Base-by-base conservation (phyloP, 1,284 basidiomycete genomes). In the Ceratobasidium sp. region DNA sequence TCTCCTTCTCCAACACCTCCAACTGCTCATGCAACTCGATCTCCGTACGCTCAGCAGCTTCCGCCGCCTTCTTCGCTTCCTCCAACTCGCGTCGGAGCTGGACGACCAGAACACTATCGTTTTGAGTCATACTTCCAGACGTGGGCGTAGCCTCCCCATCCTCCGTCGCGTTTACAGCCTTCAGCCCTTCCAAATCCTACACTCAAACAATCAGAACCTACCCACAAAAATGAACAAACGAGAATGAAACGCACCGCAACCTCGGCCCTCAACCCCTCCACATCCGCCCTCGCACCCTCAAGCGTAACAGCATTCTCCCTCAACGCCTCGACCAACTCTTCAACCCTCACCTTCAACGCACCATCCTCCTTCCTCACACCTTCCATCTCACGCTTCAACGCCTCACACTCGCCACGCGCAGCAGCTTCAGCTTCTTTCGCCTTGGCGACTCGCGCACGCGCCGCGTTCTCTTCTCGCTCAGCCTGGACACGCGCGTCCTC, bases 251-350 rank as follows among this genome's bases (percentile, higher is more conserved):
- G 86, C 84, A 95, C 95, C 46, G 90, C 88, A 71, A 94, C 86
- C 81, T 98, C 96, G 44, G 89, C 87, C 78, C 97, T 89, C 73
- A 98, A 85, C 2, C 88, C 87, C 86, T 99, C 97, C 33, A 98
- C 93, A 84, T 99, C 97, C 10, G 94, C 95, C 71, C 94, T 88
- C n/a, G 97, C 95, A 82, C 93, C 93, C 86, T 99, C 97, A 20
- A 98, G 88, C 1, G 96, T 95, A 51, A 91, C 88, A n/a, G 93
- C 93, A 82, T 94, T 95, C 86, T 98, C 97, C 80, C 93, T 88
- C 60, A 98, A 86, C 0, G 97, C 97, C 80, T 94, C 94, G 83
- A 97, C 95, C 23, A 97, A 89, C 84, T 98, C 96, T 78, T 92
- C 92, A 0, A 94, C 88, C 55, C 95, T 89, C 46, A 85, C 84